A percentile compares a stretch with the other conserved stretches of the same genome.
phyloP scores from a whole-genome alignment of 345 rosid genomes.

The Punica granatum region DNA sequence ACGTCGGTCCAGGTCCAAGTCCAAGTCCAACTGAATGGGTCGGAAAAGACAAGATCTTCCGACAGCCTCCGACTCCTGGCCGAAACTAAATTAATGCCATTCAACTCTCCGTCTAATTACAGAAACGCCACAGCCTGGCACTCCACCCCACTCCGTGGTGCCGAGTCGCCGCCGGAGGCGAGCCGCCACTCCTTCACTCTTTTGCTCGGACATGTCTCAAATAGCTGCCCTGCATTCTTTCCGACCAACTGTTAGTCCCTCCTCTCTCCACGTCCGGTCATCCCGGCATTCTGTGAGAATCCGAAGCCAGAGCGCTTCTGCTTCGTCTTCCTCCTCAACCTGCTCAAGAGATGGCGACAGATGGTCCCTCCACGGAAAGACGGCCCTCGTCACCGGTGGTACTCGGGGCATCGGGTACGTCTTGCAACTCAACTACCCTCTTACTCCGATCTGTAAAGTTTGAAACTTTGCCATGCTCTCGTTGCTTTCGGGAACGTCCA shows the following conservation, averaged over 20 bases:
- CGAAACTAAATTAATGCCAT: background rate
- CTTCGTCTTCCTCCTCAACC: background rate
- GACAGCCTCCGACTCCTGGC: background rate
- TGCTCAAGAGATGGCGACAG: slow-evolving; percentile 6
- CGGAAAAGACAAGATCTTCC: background rate
- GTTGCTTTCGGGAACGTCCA: background rate
- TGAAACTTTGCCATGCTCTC: background rate
- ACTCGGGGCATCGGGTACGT: slow-evolving; percentile 64
- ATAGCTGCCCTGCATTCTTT: slow-evolving; percentile 6
- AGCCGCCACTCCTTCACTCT: background rate
- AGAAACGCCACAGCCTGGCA: background rate
- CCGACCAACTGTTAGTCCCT: background rate
- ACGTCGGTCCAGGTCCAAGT: background rate
- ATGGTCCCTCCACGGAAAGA: slow-evolving; percentile 49
- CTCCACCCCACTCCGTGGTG: background rate
- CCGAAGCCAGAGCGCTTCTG: background rate
- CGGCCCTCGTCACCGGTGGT: slow-evolving; percentile 60
- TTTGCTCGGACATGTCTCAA: slow-evolving; percentile 8
- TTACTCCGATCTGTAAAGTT: background rate
- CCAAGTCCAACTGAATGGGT: no score
- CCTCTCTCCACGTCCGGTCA: background rate
- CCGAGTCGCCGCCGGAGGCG: background rate
- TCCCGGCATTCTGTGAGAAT: background rate
- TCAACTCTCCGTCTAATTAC: background rate
- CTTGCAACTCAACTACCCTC: background rate